phyloP scores from a whole-genome alignment of 2,329 filamentous ascomycete genomes.

The Tothia fuscella region DNA sequence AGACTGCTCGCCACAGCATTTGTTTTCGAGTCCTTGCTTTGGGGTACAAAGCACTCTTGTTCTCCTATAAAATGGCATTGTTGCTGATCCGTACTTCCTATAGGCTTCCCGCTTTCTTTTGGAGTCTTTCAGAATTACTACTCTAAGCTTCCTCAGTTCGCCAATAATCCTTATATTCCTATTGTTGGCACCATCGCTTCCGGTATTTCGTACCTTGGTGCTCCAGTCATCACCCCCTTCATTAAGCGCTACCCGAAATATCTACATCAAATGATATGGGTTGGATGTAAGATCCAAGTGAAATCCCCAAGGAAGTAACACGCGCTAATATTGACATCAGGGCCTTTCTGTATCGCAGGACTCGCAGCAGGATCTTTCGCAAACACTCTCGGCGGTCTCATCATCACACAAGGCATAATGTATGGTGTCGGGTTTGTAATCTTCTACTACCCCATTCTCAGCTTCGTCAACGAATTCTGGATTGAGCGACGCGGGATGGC shows the following conservation, averaged over 20 bases:
- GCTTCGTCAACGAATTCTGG: constrained; percentile 31
- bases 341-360: constrained; percentile 15
- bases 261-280: constrained; percentile 9
- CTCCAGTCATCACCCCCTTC: constrained; percentile 6
- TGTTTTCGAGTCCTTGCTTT: constrained; percentile 41
- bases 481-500: constrained; percentile 28
- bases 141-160: constrained; percentile 46
- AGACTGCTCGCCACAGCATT: constrained; percentile 39
- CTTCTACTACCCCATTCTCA: constrained; percentile 27
- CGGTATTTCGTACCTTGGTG: constrained; percentile 6
- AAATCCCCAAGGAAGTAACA: not conserved
- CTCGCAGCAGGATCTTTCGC: constrained; percentile 26
- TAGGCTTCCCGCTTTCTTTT: constrained; percentile 52
- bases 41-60: constrained; percentile 22
- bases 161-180: constrained; percentile 18
- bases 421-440: constrained; percentile 30
- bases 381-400: constrained; percentile 21
- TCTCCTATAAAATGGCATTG: not conserved
- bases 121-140: constrained; percentile 64
- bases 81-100: not conserved
- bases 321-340: not conserved
- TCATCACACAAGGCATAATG: constrained; percentile 29
- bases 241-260: constrained; percentile 6
- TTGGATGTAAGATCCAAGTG: not conserved
- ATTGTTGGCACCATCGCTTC: constrained; percentile 9